These are phyloP conservation scores for Cercospora janseana DNA, from an alignment of 2,329 filamentous ascomycete species.

Conservation along the genomic window DNA sequence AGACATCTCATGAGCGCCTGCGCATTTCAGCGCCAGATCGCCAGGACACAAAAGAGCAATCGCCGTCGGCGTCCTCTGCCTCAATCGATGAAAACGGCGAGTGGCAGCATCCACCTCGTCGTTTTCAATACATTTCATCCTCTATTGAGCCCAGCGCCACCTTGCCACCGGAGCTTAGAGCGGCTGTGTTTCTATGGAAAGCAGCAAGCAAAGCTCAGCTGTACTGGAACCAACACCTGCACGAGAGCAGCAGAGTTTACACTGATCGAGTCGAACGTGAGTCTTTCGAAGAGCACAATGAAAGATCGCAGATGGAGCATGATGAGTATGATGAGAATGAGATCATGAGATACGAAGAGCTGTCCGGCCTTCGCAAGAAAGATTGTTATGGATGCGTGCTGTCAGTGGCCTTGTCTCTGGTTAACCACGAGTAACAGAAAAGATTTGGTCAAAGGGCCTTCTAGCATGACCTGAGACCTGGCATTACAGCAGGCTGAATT, in stretches of 20 bases:
- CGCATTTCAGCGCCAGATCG: background rate
- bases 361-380: slow-evolving; percentile 18
- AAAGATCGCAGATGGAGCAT: slow-evolving; percentile 7
- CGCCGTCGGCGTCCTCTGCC: slow-evolving; percentile 10
- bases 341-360: slow-evolving; percentile 11
- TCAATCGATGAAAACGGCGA: slow-evolving; percentile 21
- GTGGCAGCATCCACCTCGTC: slow-evolving; percentile 24
- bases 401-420: slow-evolving; percentile 14
- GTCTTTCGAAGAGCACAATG: slow-evolving; percentile 2
- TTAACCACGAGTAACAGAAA: background rate
- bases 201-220: slow-evolving; percentile 23
- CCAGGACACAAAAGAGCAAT: background rate
- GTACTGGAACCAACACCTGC: slow-evolving; percentile 22
- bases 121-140: slow-evolving; percentile 25
- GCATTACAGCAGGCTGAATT: no score
- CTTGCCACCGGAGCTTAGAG: slow-evolving; percentile 21
- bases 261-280: slow-evolving; percentile 3
- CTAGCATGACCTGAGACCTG: no score
- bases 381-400: slow-evolving; percentile 25
- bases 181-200: slow-evolving; percentile 28
- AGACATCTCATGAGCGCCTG: background rate
- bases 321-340: slow-evolving; percentile 15
- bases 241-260: slow-evolving; percentile 1
- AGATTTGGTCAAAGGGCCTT: no score
- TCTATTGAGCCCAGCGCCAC: slow-evolving; percentile 22